phyloP scores from a whole-genome alignment of 805 yeast genomes.

The Suhomyces pyralidae region DNA sequence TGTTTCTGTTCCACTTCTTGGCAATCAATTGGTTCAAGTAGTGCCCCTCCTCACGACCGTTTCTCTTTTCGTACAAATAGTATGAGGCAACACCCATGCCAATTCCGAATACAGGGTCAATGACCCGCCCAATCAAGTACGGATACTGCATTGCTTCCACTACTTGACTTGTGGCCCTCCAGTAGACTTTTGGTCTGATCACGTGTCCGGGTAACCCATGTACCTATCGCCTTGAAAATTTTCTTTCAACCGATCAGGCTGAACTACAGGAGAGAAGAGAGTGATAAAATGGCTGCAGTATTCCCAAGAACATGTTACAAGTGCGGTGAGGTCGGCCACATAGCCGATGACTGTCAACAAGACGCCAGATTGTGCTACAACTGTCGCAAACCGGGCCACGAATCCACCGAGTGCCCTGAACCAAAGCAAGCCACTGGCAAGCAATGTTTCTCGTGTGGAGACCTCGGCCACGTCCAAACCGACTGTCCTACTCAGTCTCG shows the following conservation, averaged over 20 bases:
- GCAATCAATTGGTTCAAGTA: conserved; percentile 50
- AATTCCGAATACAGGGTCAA: conserved; percentile 66
- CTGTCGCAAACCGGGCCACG: conserved; percentile 88
- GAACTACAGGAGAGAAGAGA: not conserved
- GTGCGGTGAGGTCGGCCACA: conserved; percentile 89
- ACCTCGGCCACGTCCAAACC: conserved; percentile 81
- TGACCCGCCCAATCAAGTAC: conserved; percentile 48
- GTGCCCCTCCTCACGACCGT: conserved; percentile 59
- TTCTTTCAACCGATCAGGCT: not conserved
- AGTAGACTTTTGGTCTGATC: not conserved
- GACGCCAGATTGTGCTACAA: conserved; percentile 87
- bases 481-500: conserved; percentile 72
- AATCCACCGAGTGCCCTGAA: conserved; percentile 82
- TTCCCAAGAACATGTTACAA: conserved; percentile 81
- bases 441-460: conserved; percentile 92
- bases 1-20: conserved; percentile 17
- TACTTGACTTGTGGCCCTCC: too few species aligned
- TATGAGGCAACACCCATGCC: conserved; percentile 62
- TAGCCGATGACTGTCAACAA: conserved; percentile 84
- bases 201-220: conserved; percentile 5
- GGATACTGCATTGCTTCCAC: conserved; percentile 34
- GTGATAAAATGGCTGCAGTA: conserved; percentile 34
- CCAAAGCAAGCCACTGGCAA: conserved; percentile 83
- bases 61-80: conserved; percentile 58
- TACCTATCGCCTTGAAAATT: not conserved